Percentiles rank a stretch among this genome's conserved stretches.
These are phyloP conservation scores for Cyclanthera cordifolia DNA, from an alignment of 306 rosid species.

Conservation along the genomic window DNA sequence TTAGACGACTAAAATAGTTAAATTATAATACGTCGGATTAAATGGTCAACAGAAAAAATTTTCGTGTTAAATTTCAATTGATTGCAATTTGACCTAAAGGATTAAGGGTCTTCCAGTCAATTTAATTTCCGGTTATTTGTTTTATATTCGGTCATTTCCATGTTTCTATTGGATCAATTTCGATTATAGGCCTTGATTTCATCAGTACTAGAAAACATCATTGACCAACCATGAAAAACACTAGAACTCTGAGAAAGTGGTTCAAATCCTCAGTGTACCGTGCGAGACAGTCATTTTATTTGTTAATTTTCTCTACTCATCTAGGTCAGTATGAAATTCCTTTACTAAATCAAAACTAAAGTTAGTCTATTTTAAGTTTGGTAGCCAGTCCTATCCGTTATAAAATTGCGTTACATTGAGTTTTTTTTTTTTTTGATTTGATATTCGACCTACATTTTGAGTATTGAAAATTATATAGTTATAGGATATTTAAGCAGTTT, in stretches of 20 bases:
- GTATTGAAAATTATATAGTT: neutral
- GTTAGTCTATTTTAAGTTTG: neutral
- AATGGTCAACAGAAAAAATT: neutral
- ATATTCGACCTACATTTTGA: neutral
- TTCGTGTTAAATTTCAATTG: neutral
- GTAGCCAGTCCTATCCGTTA: neutral
- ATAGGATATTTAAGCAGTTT: neutral
- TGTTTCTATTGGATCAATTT: neutral
- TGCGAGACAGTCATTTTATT: slow-evolving; percentile 57
- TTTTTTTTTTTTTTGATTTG: neutral
- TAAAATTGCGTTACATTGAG: no score
- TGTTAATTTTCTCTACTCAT: slow-evolving; percentile 49
- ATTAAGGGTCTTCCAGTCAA: neutral
- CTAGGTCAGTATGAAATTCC: slow-evolving; percentile 37
- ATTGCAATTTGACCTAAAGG: neutral
- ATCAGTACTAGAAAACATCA: slow-evolving; percentile 62
- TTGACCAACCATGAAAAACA: slow-evolving; percentile 54
- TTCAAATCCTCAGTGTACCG: slow-evolving; percentile 79
- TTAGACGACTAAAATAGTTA: neutral
- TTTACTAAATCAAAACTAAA: neutral
- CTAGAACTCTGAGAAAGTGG: slow-evolving; percentile 44
- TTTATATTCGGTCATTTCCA: neutral
- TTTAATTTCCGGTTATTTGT: neutral
- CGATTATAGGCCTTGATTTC: slow-evolving; percentile 47
- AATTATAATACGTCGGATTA: no score